phyloP scores from a whole-genome alignment of 768 basidiomycete species.

The Boletus subcaerulescens region DNA sequence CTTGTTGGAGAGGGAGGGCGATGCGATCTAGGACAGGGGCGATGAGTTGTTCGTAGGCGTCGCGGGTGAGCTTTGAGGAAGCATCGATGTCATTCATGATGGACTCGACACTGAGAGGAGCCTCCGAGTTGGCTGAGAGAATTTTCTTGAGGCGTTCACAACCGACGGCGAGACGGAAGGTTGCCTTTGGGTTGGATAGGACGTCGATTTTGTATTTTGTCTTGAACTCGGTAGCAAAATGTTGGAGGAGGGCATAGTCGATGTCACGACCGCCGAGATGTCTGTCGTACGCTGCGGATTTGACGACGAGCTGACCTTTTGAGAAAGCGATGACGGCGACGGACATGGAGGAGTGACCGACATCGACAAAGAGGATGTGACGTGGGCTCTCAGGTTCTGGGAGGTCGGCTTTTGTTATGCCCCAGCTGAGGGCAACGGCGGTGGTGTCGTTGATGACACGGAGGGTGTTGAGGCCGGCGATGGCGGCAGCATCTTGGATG shows the following conservation, averaged over 20 bases:
- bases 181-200: conserved; percentile 83
- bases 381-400: conserved; percentile 79
- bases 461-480: conserved; percentile 87
- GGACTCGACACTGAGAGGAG: conserved; percentile 89
- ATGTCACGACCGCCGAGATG: conserved; percentile 96
- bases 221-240: conserved; percentile 93
- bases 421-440: conserved; percentile 94
- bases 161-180: conserved; percentile 82
- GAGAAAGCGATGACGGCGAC: conserved; percentile 88
- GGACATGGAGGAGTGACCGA: conserved; percentile 90
- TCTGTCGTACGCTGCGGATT: conserved; percentile 85
- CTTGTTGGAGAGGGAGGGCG: conserved; percentile 68
- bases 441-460: conserved; percentile 98
- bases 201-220: conserved; percentile 98
- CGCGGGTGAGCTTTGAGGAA: conserved; percentile 78
- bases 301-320: conserved; percentile 88
- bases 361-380: conserved; percentile 91
- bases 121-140: conserved; percentile 88
- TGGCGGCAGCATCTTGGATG: conserved; percentile 81
- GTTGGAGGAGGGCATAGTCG: conserved; percentile 83
- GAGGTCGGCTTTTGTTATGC: conserved; percentile 97
- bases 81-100: conserved; percentile 97
- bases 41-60: conserved; percentile 79
- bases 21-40: conserved; percentile 74
- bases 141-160: conserved; percentile 97